Conservation (phyloP, 371 early-diverging fungal genomes). For the Rhizoclosmatium hyalinum region DNA sequence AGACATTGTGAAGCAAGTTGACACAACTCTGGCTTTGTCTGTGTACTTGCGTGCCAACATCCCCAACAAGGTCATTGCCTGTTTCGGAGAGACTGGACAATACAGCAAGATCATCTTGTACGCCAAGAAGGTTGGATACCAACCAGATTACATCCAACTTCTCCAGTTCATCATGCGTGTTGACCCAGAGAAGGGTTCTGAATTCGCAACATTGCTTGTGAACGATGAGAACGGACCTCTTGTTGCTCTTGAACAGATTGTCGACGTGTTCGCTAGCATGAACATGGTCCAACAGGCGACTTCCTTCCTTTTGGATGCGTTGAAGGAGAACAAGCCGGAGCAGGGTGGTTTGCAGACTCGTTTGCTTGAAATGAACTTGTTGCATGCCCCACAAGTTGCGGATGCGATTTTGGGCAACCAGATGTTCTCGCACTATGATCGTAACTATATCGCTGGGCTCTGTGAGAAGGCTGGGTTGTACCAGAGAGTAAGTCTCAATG, state of each 20-base stretch:
- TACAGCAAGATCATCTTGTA: conserved; percentile 95
- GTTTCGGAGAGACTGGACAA: conserved; percentile 96
- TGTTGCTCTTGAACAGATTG: conserved; percentile 84
- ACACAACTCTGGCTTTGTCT: conserved; percentile 88
- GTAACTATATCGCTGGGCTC: conserved; percentile 84
- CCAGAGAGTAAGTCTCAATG: conserved; percentile 71
- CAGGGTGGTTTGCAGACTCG: conserved; percentile 93
- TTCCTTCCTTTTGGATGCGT: conserved; percentile 92
- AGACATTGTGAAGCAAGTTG: conserved; percentile 93
- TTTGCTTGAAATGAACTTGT: conserved; percentile 95
- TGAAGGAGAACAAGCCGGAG: conserved; percentile 89
- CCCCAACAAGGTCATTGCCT: conserved; percentile 88
- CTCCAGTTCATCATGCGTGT: conserved; percentile 88
- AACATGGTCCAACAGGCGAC: conserved; percentile 97
- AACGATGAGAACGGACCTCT: conserved; percentile 86
- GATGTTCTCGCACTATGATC: conserved; percentile 95
- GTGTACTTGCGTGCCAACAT: conserved; percentile 94
- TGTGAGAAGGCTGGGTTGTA: conserved; percentile 97
- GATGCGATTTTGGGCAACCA: conserved; percentile 96
- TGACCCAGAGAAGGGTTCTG: conserved; percentile 92
- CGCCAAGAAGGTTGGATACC: conserved; percentile 91
- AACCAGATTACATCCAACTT: conserved; percentile 89
- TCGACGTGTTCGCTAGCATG: conserved; percentile 90
- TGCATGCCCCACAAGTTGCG: conserved; percentile 97
- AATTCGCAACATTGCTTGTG: conserved; percentile 87